A percentile compares a stretch with the other conserved stretches of the same genome.
Conservation (phyloP, 441 rosid genomes). For the Mallotus japonicus region DNA sequence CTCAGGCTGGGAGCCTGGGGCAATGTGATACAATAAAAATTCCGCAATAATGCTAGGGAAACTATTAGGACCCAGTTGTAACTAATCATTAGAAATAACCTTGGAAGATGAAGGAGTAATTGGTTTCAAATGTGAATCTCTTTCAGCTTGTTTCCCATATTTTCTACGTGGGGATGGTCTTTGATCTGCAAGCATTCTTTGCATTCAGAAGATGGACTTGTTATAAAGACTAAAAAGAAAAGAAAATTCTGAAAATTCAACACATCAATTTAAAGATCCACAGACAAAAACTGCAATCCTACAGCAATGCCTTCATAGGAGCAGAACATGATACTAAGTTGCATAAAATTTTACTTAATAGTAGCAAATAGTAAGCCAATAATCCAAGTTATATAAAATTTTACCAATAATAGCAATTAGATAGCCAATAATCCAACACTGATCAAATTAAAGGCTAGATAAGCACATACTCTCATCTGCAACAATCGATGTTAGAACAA, state of each 20-base stretch:
- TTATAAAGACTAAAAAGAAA: neutral
- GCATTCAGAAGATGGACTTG: slow-evolving; percentile 25
- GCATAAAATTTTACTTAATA: neutral
- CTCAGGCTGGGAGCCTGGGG: neutral
- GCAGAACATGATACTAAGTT: neutral
- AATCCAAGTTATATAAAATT: neutral
- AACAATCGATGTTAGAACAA: neutral
- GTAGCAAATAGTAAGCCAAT: neutral
- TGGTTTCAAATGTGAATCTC: slow-evolving; percentile 39
- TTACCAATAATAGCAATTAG: neutral
- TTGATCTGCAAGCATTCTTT: slow-evolving; percentile 43
- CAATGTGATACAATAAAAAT: neutral
- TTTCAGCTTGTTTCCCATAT: slow-evolving; percentile 44
- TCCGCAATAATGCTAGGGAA: neutral
- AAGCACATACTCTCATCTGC: neutral
- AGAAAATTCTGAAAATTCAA: neutral
- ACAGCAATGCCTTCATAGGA: neutral
- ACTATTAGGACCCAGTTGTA: neutral
- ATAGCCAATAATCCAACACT: no score
- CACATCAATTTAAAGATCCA: neutral
- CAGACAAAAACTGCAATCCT: neutral
- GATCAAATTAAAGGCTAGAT: neutral
- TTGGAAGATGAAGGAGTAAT: slow-evolving; percentile 39
- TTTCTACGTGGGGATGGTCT: slow-evolving; percentile 35
- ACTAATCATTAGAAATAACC: slow-evolving; percentile 36